Percentiles rank a stretch among this genome's conserved stretches.
phyloP scores from a whole-genome alignment of 2,329 filamentous ascomycete genomes.

The Aspergillus pseudotamarii region DNA sequence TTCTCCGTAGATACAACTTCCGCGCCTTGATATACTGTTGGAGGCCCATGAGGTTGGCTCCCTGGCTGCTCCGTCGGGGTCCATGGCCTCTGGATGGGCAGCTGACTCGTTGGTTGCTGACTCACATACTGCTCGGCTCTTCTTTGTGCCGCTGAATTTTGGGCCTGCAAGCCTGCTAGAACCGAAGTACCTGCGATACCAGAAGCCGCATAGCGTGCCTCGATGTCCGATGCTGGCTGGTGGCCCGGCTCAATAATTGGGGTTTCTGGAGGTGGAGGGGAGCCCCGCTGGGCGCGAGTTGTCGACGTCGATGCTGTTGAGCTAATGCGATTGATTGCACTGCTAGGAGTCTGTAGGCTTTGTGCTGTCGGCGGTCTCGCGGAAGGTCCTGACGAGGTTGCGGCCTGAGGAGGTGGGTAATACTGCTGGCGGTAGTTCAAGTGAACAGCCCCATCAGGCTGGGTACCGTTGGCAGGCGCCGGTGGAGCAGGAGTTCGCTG shows the following conservation, averaged over 20 bases:
- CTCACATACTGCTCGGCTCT: constrained; percentile 76
- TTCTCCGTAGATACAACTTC: constrained; percentile 62
- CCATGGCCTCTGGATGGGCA: constrained; percentile 70
- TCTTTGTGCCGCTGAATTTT: constrained; percentile 81
- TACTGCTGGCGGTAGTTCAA: constrained; percentile 64
- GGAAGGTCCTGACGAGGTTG: constrained; percentile 25
- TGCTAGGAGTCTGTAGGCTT: constrained; percentile 54
- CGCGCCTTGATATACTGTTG: constrained; percentile 86
- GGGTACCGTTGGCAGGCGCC: constrained; percentile 28
- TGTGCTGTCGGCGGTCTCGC: constrained; percentile 29
- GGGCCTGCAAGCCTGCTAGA: constrained; percentile 71
- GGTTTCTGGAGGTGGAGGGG: constrained; percentile 92
- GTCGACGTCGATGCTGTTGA: constrained; percentile 94
- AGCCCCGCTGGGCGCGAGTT: constrained; percentile 86
- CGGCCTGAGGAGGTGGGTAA: constrained; percentile 57
- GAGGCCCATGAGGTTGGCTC: constrained; percentile 82
- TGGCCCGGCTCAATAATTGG: constrained; percentile 74
- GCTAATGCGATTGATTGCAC: constrained; percentile 62
- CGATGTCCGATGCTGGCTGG: constrained; percentile 78
- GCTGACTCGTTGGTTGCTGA: constrained; percentile 42
- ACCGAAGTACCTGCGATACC: constrained; percentile 87
- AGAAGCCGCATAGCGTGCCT: constrained; percentile 86
- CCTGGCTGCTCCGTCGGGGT: constrained; percentile 91
- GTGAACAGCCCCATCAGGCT: constrained; percentile 44
- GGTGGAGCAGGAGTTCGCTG: constrained; percentile 45